Evolutionary conservation across 306 rosid genomes (phyloP), one percentile per base, ranked within the genome.

Genomic region (Alnus rubra): DNA sequence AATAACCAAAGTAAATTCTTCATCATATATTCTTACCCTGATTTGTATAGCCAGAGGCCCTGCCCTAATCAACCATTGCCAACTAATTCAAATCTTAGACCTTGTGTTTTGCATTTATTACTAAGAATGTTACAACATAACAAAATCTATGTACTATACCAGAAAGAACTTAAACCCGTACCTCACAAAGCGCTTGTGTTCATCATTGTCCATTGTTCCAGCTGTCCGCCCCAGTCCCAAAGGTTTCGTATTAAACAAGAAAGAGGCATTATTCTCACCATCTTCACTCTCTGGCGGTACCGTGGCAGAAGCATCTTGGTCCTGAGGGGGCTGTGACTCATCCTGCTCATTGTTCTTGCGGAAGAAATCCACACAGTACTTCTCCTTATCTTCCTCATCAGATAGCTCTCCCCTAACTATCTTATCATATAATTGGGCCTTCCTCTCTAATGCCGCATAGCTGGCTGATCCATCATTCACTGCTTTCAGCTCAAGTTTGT

Each of bases 401-500:
- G 98, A 84, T 23, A 95, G 80, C 74, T 95, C 98, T 23, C 98
- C 97, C 71, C 74, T 92, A 63, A 77, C 87, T 59, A 92, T 87
- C 92, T 91, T 92, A 4, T 95, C 92, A 76, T 95, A 95, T 71
- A 95, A 53, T 48, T 80, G 85, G 5, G 98, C 97, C 84, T 95
- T 95, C 82, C 73, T 91, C 89, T 95, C 98, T 73, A 95, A 69
- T 3, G 97, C 98, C 1, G 93, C 96, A 78, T 91, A 95, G 85
- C 92, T 92, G 3, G 59, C 94, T 1, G 96, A 82, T 59, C 98
- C 98, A 54, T 95, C 98, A 0, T 84, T 83, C n/a, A 86, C 85
- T n/a, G 97, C 97, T 80, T 92, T 92, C 77, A 95, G 85, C 88
- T 95, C 97, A 67, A 95, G 94, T 73, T 95, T 95, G 75, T 95